Conservation (phyloP, 1,284 basidiomycete genomes). For the Ganoderma sinense region DNA sequence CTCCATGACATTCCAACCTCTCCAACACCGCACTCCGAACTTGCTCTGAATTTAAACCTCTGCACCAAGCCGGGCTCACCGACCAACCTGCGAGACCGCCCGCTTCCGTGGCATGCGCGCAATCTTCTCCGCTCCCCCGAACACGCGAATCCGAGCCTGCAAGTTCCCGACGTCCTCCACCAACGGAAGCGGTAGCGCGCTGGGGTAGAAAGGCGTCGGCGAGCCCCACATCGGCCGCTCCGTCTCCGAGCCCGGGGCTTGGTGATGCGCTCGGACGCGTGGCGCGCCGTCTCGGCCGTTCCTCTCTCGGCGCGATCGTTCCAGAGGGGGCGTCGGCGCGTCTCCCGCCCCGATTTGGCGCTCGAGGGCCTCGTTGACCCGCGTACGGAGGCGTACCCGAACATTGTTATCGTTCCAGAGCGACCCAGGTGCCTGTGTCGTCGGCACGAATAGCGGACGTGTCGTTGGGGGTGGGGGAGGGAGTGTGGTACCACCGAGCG, state of each 20-base stretch:
- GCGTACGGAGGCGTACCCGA: constrained; percentile 25
- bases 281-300: neutral
- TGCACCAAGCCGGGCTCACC: too few species aligned
- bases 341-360: neutral
- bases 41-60: too few species aligned
- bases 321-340: constrained; percentile 21
- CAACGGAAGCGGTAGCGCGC: constrained; percentile 33
- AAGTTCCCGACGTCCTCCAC: constrained; percentile 22
- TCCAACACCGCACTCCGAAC: neutral
- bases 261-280: neutral
- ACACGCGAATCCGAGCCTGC: constrained; percentile 23
- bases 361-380: neutral
- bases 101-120: constrained; percentile 22
- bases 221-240: constrained; percentile 34
- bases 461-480: constrained; percentile 27
- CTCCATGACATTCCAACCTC: neutral
- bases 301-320: constrained; percentile 14
- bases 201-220: constrained; percentile 33
- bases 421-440: constrained; percentile 29
- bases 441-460: constrained; percentile 29
- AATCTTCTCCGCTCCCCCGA: constrained; percentile 17
- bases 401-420: constrained; percentile 31
- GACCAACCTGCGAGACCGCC: constrained; percentile 19
- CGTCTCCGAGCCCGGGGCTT: constrained; percentile 1
- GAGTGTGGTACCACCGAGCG: constrained; percentile 14